Evolutionary conservation across 2,329 filamentous ascomycete genomes (phyloP).

Genomic region (Aspergillus alliaceus): DNA sequence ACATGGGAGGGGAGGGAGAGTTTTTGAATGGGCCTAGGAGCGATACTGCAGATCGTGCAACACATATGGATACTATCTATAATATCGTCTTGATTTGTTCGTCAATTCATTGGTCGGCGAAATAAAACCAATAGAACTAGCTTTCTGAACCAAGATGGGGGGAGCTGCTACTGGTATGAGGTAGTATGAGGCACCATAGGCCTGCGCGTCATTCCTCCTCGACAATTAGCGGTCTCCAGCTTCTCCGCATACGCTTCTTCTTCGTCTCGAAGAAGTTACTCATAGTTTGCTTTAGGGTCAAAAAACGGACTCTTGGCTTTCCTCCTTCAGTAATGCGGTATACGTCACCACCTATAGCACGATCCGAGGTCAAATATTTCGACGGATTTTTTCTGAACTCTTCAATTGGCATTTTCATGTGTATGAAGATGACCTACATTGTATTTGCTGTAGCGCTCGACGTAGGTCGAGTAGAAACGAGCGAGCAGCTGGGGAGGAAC

Average conservation of each 20-base stretch:
- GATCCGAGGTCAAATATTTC: conserved; percentile 38
- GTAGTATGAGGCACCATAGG: conserved; percentile 38
- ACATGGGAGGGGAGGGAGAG: too few relatives aligned
- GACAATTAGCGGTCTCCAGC: conserved; percentile 35
- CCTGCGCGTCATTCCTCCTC: conserved; percentile 32
- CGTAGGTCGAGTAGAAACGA: conserved; percentile 42
- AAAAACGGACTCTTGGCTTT: conserved; percentile 43
- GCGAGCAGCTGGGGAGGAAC: conserved; percentile 39
- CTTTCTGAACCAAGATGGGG: too few relatives aligned
- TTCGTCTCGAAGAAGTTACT: conserved; percentile 43
- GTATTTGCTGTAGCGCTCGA: conserved; percentile 45
- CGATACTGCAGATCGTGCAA: too few relatives aligned
- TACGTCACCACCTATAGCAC: conserved; percentile 35
- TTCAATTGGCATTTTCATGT: conserved; percentile 43
- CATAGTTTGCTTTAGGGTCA: conserved; percentile 32
- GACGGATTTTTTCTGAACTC: conserved; percentile 40
- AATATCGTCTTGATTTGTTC: too few relatives aligned
- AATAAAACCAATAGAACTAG: too few relatives aligned
- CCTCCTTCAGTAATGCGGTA: conserved; percentile 41
- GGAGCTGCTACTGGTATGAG: too few relatives aligned
- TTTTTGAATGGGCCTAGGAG: too few relatives aligned
- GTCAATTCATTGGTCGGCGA: too few relatives aligned
- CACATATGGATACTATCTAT: too few relatives aligned
- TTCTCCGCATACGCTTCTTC: conserved; percentile 41
- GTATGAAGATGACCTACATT: conserved; percentile 43